Percentiles rank a stretch among this genome's conserved stretches.
These are phyloP conservation scores for Phytopythium kandeliae DNA, from an alignment of 352 stramenopile species.

Conservation along the genomic window DNA sequence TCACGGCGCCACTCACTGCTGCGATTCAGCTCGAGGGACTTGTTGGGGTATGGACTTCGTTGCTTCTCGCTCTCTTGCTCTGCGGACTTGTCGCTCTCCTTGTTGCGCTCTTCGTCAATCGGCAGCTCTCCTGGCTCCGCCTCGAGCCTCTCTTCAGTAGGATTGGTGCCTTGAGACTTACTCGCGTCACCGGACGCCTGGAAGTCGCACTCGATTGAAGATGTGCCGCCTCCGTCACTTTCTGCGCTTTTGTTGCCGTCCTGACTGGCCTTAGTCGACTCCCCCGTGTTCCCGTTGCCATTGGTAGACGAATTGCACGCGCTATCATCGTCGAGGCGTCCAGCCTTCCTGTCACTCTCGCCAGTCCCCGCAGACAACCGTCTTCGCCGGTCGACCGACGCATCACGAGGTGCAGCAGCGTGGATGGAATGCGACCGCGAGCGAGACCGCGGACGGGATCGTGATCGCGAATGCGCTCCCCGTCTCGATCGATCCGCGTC, in stretches of 20 bases:
- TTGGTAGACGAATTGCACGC: background rate
- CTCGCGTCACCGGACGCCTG: background rate
- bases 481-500: background rate
- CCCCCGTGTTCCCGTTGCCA: background rate
- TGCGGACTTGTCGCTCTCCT: background rate
- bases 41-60: background rate
- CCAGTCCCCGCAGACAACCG: background rate
- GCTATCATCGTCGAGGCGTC: background rate
- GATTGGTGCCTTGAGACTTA: background rate
- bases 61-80: background rate
- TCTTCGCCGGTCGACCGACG: background rate
- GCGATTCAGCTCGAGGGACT: background rate
- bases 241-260: background rate
- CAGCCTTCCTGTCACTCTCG: background rate
- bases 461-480: background rate
- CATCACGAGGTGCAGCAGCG: background rate
- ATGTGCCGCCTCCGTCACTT: background rate
- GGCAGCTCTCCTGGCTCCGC: background rate
- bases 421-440: constrained; percentile 3
- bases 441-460: background rate
- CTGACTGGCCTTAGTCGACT: background rate
- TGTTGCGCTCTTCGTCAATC: background rate
- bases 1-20: background rate
- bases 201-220: background rate
- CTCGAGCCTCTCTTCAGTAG: background rate